Evolutionary conservation across 2,329 filamentous ascomycete species (phyloP).

Genomic region (Aspergillaceae sp.): DNA sequence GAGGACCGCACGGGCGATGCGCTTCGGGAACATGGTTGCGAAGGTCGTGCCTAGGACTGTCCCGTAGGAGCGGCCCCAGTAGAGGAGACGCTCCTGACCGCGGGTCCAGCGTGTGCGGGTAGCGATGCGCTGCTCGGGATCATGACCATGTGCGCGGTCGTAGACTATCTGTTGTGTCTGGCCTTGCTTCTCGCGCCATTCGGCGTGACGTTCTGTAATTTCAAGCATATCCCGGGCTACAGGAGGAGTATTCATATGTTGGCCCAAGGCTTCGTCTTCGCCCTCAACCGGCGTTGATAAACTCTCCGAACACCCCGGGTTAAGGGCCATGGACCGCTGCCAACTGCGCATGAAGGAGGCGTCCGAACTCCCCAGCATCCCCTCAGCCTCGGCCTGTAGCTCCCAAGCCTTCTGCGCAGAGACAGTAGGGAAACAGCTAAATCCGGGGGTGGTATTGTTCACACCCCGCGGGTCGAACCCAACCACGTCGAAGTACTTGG

Average conservation of each 20-base stretch:
- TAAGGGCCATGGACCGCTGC: slow-evolving; percentile 25
- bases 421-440: slow-evolving; percentile 33
- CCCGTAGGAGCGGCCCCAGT: slow-evolving; percentile 40
- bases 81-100: slow-evolving; percentile 26
- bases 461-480: slow-evolving; percentile 40
- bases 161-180: slow-evolving; percentile 10
- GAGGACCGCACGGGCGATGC: slow-evolving; percentile 22
- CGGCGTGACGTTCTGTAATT: slow-evolving; percentile 32
- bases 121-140: slow-evolving; percentile 13
- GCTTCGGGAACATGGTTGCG: slow-evolving; percentile 38
- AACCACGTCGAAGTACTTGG: slow-evolving; percentile 34
- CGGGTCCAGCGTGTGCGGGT: slow-evolving; percentile 21
- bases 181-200: slow-evolving; percentile 30
- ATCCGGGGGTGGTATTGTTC: slow-evolving; percentile 32
- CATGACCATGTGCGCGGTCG: slow-evolving; percentile 11
- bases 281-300: slow-evolving; percentile 11
- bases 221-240: slow-evolving; percentile 29
- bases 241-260: slow-evolving; percentile 26
- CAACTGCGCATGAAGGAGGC: slow-evolving; percentile 24
- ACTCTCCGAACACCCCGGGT: slow-evolving; percentile 20
- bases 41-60: slow-evolving; percentile 41
- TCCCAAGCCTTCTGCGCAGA: slow-evolving; percentile 25
- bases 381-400: slow-evolving; percentile 26
- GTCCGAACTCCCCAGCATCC: slow-evolving; percentile 25
- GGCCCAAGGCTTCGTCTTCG: slow-evolving; percentile 18